Evolutionary conservation across 352 stramenopile genomes (phyloP), one percentile per base, ranked within the genome.

Genomic region (Elongisporangium senticosum): DNA sequence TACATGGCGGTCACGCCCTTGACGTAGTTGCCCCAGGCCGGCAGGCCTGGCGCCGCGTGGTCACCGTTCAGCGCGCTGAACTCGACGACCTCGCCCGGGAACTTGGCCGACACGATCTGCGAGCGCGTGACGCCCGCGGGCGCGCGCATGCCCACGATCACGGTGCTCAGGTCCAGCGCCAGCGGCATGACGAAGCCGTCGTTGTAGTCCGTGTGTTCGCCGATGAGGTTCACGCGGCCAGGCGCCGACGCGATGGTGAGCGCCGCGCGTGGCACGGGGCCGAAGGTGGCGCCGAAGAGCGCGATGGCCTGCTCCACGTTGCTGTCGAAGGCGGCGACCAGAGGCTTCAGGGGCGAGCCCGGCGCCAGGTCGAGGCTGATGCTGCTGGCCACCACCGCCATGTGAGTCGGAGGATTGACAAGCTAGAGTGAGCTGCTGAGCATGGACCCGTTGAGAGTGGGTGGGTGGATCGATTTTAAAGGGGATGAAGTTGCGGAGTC

Each of bases 141-240:
- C 6, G 68, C 63, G 15, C 69, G 60, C 33, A 83, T 59, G 52
- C 82, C 89, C 53, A 95, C 88, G 37, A 98, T 69, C 5, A 86
- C 74, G 7, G 95, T 98, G 63, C 77, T 89, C 64, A 97, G 93
- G 56, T 96, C 80, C 43, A 96, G 72, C 40, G 91, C 95, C 50
- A 98, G 74, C n/a, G 96, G 96, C 53, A 98, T 83, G 47, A 98
- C 95, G 71, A 97, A 98, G 28, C 95, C 93, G 59, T 97, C 92
- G 56, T 97, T 98, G 76, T 98, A 98, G 72, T 98, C 94, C 3
- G 93, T 98, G 74, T 99, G 94, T 70, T 98, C 94, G 48, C 83
- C 86, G 48, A 99, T 98, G 56, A 98, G 80, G 76, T 98, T 98
- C n/a, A 98, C 95, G 51, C 95, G 86, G 50, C 95, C 95, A 8